Evolutionary conservation across 208 protist genomes (phyloP).

Genomic region (Trypanosoma mega): DNA sequence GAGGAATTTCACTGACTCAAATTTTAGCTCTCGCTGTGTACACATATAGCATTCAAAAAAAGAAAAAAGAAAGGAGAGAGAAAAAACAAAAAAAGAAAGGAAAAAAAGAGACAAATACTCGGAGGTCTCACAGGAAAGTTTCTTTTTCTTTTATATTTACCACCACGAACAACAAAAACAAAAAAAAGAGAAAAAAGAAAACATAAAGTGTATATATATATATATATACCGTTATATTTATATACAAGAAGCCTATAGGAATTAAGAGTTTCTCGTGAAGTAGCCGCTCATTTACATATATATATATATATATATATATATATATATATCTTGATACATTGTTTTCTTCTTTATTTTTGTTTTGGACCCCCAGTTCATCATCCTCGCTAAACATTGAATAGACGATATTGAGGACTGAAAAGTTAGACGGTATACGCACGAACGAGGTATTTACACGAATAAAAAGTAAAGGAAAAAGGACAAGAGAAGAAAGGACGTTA

Average conservation of each 20-base stretch:
- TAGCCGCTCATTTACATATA: too few relatives aligned
- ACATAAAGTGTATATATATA: not conserved
- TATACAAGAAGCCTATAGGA: too few relatives aligned
- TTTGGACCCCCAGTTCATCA: too few relatives aligned
- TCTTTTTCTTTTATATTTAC: too few relatives aligned
- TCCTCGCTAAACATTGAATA: too few relatives aligned
- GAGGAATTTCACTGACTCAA: too few relatives aligned
- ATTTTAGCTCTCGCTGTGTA: not conserved
- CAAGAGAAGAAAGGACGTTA: not conserved
- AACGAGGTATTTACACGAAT: too few relatives aligned
- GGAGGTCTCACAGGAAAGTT: too few relatives aligned
- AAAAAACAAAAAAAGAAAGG: not conserved
- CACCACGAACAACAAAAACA: not conserved
- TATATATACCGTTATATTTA: not conserved
- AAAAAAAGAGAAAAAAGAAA: not conserved
- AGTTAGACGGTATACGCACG: too few relatives aligned
- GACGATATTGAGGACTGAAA: too few relatives aligned
- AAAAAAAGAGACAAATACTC: not conserved
- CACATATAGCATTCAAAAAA: constrained; percentile 8
- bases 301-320: constrained; percentile 2
- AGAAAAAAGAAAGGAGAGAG: constrained; percentile 2
- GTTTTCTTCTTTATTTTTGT: too few relatives aligned
- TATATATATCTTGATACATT: constrained; percentile 6
- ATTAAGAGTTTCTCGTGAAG: too few relatives aligned
- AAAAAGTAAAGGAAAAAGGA: constrained; percentile 1